Evolutionary conservation across 2,329 filamentous ascomycete genomes (phyloP).

Genomic region (Diplodia corticola): DNA sequence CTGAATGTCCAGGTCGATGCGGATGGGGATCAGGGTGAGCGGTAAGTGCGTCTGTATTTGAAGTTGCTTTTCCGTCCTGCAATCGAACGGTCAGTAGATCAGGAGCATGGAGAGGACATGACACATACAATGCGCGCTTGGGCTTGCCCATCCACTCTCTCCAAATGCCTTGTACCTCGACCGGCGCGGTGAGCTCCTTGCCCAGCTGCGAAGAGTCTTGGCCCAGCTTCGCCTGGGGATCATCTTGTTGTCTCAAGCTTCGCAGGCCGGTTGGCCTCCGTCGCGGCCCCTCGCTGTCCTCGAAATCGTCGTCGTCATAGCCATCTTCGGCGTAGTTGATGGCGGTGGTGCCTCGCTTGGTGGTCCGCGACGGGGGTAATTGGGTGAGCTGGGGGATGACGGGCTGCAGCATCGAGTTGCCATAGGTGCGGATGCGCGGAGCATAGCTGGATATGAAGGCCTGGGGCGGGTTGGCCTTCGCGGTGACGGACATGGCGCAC

Average conservation of each 20-base stretch:
- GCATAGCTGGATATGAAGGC: slow-evolving; percentile 90
- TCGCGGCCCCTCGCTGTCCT: slow-evolving; percentile 67
- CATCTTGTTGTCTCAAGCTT: slow-evolving; percentile 70
- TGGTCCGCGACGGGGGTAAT: slow-evolving; percentile 75
- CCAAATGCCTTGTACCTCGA: slow-evolving; percentile 87
- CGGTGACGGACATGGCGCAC: slow-evolving; percentile 41
- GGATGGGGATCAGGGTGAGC: slow-evolving; percentile 88
- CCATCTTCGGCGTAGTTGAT: slow-evolving; percentile 99
- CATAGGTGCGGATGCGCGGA: slow-evolving; percentile 84
- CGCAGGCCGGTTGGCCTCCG: slow-evolving; percentile 75
- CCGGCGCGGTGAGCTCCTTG: slow-evolving; percentile 76
- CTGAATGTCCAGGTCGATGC: slow-evolving; percentile 91
- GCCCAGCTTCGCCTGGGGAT: slow-evolving; percentile 59
- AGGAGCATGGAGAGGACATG: slow-evolving; percentile 25
- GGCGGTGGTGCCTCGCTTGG: slow-evolving; percentile 92
- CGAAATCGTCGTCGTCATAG: slow-evolving; percentile 80
- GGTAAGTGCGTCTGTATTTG: slow-evolving; percentile 73
- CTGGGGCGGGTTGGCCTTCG: slow-evolving; percentile 63
- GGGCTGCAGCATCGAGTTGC: slow-evolving; percentile 86
- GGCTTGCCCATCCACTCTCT: slow-evolving; percentile 91
- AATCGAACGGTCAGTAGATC: neutral
- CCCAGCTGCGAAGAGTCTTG: slow-evolving; percentile 75
- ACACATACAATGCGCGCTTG: slow-evolving; percentile 51
- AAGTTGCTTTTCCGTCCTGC: slow-evolving; percentile 59
- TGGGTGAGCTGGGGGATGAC: slow-evolving; percentile 71